Evolutionary conservation across 2,329 filamentous ascomycete genomes (phyloP).

Genomic region (Fusarium transvaalense): DNA sequence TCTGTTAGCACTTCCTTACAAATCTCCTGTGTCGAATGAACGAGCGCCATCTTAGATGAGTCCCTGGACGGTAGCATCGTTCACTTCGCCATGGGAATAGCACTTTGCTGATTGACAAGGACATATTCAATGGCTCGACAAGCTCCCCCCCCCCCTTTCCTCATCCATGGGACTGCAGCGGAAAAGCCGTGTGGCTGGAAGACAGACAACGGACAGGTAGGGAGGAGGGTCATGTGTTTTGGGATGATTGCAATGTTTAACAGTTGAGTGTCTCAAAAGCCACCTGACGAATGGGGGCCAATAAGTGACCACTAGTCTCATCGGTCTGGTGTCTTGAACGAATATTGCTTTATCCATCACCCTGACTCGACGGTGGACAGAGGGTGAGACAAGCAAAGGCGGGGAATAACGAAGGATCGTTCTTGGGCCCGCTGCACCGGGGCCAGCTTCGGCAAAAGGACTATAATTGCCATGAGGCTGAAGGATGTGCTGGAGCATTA

Average conservation of each 20-base stretch:
- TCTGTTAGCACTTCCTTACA: constrained; percentile 10
- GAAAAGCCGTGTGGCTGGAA: constrained; percentile 32
- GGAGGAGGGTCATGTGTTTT: constrained; percentile 17
- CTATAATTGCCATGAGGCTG: constrained; percentile 20
- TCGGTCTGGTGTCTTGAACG: constrained; percentile 27
- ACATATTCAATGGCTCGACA: constrained; percentile 12
- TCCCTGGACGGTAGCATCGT: neutral
- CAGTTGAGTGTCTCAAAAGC: constrained; percentile 21
- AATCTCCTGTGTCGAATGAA: neutral
- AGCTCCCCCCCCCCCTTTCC: constrained; percentile 28
- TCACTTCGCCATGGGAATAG: neutral
- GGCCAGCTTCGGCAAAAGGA: constrained; percentile 12
- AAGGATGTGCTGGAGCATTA: constrained; percentile 18
- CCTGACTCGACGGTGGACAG: constrained; percentile 16
- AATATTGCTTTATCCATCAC: constrained; percentile 32
- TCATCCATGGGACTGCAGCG: constrained; percentile 21
- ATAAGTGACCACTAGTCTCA: constrained; percentile 14
- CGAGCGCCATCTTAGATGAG: neutral
- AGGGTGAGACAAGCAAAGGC: constrained; percentile 22
- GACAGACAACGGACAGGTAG: constrained; percentile 1
- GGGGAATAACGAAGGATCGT: constrained; percentile 4
- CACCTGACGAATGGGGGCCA: neutral
- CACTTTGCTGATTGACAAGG: constrained; percentile 6
- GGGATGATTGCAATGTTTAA: constrained; percentile 5
- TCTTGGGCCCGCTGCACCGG: constrained; percentile 15